Evolutionary conservation across 345 rosid species (phyloP).

Genomic region (Arabis alpina): DNA sequence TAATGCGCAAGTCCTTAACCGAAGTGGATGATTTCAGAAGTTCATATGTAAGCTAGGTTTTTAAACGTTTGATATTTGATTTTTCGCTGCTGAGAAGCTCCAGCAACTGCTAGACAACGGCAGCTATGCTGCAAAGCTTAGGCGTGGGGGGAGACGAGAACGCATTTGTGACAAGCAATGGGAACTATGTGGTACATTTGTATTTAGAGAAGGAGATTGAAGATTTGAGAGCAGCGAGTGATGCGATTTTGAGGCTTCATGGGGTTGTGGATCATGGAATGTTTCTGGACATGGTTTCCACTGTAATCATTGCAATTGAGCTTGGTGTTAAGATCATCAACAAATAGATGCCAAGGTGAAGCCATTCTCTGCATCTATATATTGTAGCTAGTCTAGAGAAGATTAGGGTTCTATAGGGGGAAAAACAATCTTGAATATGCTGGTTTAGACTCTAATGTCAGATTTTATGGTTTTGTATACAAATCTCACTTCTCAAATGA

Average conservation of each 20-base stretch:
- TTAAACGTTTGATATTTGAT: too few species aligned
- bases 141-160: conserved; percentile 22
- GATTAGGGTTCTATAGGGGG: conserved; percentile 27
- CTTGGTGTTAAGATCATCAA: background rate
- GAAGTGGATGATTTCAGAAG: too few species aligned
- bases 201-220: conserved; percentile 60
- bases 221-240: conserved; percentile 56
- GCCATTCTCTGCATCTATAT: too few species aligned
- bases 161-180: conserved; percentile 67
- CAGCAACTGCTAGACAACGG: conserved; percentile 36
- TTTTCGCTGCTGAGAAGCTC: conserved; percentile 58
- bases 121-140: conserved; percentile 59
- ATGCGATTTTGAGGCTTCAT: conserved; percentile 28
- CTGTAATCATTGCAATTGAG: too few species aligned
- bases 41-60: too few species aligned
- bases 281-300: conserved; percentile 28
- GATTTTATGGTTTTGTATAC: background rate
- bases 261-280: background rate
- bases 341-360: background rate
- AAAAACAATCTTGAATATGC: conserved; percentile 42
- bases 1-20: too few species aligned
- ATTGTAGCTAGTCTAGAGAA: background rate
- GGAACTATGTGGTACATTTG: conserved; percentile 72
- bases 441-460: background rate
- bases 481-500: background rate